Percentiles rank a stretch among this genome's conserved stretches.
These are phyloP conservation scores for Smallanthus sonchifolius DNA, from an alignment of 129 eudicot species.

Conservation along the genomic window DNA sequence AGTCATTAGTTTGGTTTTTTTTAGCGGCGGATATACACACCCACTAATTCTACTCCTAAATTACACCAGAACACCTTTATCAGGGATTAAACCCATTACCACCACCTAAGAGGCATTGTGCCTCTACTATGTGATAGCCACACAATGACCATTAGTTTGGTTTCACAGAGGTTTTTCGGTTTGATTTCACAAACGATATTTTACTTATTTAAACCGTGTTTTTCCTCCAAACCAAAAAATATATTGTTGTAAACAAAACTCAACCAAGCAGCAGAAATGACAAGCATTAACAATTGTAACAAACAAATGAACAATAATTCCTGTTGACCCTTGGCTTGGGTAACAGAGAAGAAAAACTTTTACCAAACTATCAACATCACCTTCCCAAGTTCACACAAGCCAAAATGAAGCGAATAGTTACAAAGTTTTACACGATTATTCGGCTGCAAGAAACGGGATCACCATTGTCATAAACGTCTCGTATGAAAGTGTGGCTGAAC, in stretches of 20 bases:
- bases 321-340: background rate
- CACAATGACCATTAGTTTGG: no score
- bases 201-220: no score
- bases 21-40: no score
- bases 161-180: no score
- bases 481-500: conserved; percentile 69
- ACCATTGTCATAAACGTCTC: conserved; percentile 83
- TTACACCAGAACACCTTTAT: no score
- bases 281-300: background rate
- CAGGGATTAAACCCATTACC: no score
- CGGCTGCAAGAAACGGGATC: conserved; percentile 66
- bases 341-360: background rate
- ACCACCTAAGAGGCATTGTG: no score
- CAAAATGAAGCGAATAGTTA: background rate
- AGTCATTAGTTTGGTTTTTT: no score
- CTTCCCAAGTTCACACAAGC: background rate
- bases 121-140: no score
- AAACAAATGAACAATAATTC: background rate
- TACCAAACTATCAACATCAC: background rate
- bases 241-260: background rate
- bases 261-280: background rate
- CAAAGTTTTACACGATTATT: conserved; percentile 16
- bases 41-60: no score
- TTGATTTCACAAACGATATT: no score
- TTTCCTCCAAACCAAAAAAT: background rate